These are phyloP conservation scores for Seminavis robusta DNA, from an alignment of 108 stramenopile species.

Conservation along the genomic window DNA sequence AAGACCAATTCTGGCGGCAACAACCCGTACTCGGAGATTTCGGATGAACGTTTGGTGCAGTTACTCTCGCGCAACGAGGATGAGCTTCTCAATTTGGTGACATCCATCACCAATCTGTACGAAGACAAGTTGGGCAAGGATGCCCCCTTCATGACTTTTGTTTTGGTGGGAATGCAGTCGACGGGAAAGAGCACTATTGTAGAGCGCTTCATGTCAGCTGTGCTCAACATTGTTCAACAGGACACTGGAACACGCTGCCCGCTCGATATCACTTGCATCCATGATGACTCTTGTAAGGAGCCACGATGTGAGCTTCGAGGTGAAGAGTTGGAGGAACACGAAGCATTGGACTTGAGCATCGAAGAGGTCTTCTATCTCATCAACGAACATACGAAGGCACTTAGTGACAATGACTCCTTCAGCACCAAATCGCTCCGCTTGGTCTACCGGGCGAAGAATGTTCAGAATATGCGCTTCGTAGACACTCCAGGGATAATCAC, in stretches of 20 bases:
- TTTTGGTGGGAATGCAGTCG: conserved; percentile 47
- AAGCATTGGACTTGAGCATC: conserved; percentile 13
- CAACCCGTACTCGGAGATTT: too few species aligned
- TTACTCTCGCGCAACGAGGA: conserved; percentile 40
- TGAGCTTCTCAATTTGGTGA: conserved; percentile 35
- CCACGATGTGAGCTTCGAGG: conserved; percentile 42
- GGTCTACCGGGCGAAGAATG: conserved; percentile 40
- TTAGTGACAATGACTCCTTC: conserved; percentile 33
- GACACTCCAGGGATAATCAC: conserved; percentile 37
- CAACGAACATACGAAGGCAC: conserved; percentile 31
- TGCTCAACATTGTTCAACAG: conserved; percentile 49
- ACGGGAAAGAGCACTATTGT: conserved; percentile 46
- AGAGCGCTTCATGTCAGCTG: conserved; percentile 44
- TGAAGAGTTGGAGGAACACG: conserved; percentile 22
- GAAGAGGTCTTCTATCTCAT: conserved; percentile 45
- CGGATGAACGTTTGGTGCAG: conserved; percentile 34
- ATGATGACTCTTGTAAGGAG: conserved; percentile 18
- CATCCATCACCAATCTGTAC: conserved; percentile 43
- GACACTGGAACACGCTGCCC: conserved; percentile 50
- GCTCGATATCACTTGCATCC: conserved; percentile 49
- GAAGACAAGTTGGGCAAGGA: conserved; percentile 35
- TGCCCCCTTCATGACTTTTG: conserved; percentile 45
- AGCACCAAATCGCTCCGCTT: conserved; percentile 26
- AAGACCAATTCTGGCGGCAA: too few species aligned
- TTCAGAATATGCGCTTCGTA: conserved; percentile 45